A percentile compares a stretch with the other conserved stretches of the same genome.
Evolutionary conservation across 192 early-diverging fungal species (phyloP).

Genomic region (Rhizoclosmatium globosum): DNA sequence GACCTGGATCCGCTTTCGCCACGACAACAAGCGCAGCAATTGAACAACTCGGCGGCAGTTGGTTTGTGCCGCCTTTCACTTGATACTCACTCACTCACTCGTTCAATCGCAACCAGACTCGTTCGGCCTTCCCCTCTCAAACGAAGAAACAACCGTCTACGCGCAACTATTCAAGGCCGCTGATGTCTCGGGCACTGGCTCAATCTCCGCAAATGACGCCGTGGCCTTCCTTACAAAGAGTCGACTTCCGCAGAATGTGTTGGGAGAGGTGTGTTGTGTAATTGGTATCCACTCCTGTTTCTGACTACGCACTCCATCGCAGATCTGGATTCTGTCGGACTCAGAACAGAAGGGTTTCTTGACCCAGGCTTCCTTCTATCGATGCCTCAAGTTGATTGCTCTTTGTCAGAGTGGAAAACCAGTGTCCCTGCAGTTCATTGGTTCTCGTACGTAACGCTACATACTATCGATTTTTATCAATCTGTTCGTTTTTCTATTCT

Average conservation of each 20-base stretch:
- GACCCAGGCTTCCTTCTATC: slow-evolving; percentile 74
- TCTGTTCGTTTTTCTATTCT: not conserved
- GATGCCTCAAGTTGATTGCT: slow-evolving; percentile 90
- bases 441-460: slow-evolving; percentile 46
- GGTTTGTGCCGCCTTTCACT: too few species aligned
- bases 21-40: not conserved
- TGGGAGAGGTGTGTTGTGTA: slow-evolving; percentile 44
- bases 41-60: not conserved
- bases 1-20: not conserved
- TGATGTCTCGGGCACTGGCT: slow-evolving; percentile 33
- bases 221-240: slow-evolving; percentile 57
- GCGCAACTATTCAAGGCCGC: slow-evolving; percentile 43
- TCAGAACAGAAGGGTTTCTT: slow-evolving; percentile 78
- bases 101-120: slow-evolving; percentile 17
- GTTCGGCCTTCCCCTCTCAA: slow-evolving; percentile 25
- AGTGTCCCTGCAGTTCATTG: slow-evolving; percentile 61
- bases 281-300: too few species aligned
- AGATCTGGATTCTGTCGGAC: slow-evolving; percentile 92
- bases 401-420: slow-evolving; percentile 79
- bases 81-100: slow-evolving; percentile 5
- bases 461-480: not conserved
- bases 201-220: slow-evolving; percentile 40
- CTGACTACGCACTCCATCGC: not conserved
- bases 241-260: slow-evolving; percentile 42
- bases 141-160: slow-evolving; percentile 43